Conservation (phyloP, 495 filamentous ascomycete species). For the Xylaria curta region DNA sequence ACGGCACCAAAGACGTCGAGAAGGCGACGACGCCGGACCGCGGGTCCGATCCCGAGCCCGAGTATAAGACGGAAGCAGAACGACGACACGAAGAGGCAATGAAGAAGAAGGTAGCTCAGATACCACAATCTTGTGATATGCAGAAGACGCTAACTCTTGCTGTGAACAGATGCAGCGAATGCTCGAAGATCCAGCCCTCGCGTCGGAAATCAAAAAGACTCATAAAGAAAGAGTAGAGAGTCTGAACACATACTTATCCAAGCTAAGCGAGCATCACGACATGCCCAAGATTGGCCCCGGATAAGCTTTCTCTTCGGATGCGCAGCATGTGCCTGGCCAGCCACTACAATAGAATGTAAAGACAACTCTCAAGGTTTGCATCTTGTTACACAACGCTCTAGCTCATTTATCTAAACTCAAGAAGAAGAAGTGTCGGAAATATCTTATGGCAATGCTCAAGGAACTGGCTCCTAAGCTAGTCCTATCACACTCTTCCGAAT, state of each 20-base stretch:
- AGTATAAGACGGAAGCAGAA: slow-evolving; percentile 85
- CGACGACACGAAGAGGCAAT: slow-evolving; percentile 77
- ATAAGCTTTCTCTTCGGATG: slow-evolving; percentile 44
- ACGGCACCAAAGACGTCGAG: slow-evolving; percentile 27
- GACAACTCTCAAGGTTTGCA: slow-evolving; percentile 8
- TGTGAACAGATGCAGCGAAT: slow-evolving; percentile 74
- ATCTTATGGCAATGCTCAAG: background rate
- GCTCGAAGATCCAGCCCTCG: slow-evolving; percentile 50
- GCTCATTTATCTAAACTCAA: background rate
- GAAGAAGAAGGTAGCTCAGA: slow-evolving; percentile 81
- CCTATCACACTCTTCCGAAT: background rate
- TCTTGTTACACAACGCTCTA: background rate
- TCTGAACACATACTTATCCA: slow-evolving; percentile 89
- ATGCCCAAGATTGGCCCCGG: slow-evolving; percentile 89
- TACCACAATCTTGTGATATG: no score
- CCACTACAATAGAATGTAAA: background rate
- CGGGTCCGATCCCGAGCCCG: slow-evolving; percentile 27
- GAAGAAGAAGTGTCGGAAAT: background rate
- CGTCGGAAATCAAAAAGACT: slow-evolving; percentile 82
- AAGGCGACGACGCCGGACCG: slow-evolving; percentile 31
- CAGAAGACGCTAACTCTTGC: slow-evolving; percentile 14
- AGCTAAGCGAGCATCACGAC: slow-evolving; percentile 95
- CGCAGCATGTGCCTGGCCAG: background rate
- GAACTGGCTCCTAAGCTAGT: background rate
- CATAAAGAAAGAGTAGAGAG: slow-evolving; percentile 98